Conservation (phyloP, 176 grass and related monocot genomes). For the Rhipidocladum racemiflorum region DNA sequence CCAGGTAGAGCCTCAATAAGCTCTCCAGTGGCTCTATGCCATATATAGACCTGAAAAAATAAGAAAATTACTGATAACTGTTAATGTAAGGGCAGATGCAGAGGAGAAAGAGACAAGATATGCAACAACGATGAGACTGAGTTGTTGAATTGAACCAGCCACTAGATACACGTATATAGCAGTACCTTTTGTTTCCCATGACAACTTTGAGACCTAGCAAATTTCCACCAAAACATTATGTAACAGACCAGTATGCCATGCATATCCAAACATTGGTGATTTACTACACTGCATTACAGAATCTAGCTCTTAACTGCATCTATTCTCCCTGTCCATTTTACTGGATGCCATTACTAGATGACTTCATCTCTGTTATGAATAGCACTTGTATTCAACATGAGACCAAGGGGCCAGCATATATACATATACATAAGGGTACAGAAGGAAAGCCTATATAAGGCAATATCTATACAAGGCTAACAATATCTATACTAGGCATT, state of each 20-base stretch:
- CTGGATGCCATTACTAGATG: background rate
- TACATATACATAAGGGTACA: no score
- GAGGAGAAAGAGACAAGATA: background rate
- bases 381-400: no score
- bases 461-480: no score
- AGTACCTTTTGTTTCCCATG: background rate
- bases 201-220: background rate
- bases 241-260: background rate
- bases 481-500: no score
- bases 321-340: background rate
- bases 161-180: background rate
- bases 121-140: no score
- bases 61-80: background rate
- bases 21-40: conserved; percentile 75
- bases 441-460: no score
- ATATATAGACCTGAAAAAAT: conserved; percentile 82
- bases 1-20: conserved; percentile 73
- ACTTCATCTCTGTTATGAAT: no score
- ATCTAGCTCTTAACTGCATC: background rate
- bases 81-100: background rate
- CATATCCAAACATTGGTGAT: conserved; percentile 4
- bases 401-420: no score
- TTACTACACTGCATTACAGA: background rate
- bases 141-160: background rate
- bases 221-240: background rate